Evolutionary conservation across 2,329 filamentous ascomycete genomes (phyloP), one percentile per base, ranked within the genome.

Genomic region (Penicillium sp.): DNA sequence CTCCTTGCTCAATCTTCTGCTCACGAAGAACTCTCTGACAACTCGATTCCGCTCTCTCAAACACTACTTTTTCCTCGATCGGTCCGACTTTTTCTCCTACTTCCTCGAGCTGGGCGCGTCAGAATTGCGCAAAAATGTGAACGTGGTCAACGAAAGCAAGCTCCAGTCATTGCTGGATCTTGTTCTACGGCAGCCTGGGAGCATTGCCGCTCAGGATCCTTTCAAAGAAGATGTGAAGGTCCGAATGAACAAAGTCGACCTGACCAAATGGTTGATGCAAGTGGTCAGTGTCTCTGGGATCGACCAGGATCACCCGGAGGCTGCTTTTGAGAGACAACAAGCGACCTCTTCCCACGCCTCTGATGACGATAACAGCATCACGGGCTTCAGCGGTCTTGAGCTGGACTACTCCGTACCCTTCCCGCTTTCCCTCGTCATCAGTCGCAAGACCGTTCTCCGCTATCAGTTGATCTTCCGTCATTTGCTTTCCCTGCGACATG

Each of bases 181-280:
- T 26, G 91, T 96, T 0, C 78, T 98, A 43, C 88, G 93, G n/a
- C 93, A 98, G 62, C 90, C 93, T 2, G 93, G 93, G 37, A 96
- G 87, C 60, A 86, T 95, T 41, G 91, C 95, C 11, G 90, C 90
- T 0, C 80, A 95, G 49, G 93, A 98, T 65, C 90, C 91, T 0
- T 98, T 95, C 77, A 98, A 97, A 65, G 93, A 98, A 71, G 91
- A 98, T 64, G 88, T 98, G 68, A 95, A 94, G 69, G 89, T 98
- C 24, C 85, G 90, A 61, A 96, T 97, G 86, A 96, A 96, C 66
- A 90, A 95, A 59, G 84, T 91, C 35, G 88, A 89, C 5, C 80
- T 98, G 39, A 94, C 90, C 9, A 94, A 94, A 63, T 94, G 90
- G 73, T 76, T 98, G 50, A 95, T 96, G 79, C 85, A 91, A 45